Conservation (phyloP, 148 eudicot genomes). For the Amaranthus cruentus region DNA sequence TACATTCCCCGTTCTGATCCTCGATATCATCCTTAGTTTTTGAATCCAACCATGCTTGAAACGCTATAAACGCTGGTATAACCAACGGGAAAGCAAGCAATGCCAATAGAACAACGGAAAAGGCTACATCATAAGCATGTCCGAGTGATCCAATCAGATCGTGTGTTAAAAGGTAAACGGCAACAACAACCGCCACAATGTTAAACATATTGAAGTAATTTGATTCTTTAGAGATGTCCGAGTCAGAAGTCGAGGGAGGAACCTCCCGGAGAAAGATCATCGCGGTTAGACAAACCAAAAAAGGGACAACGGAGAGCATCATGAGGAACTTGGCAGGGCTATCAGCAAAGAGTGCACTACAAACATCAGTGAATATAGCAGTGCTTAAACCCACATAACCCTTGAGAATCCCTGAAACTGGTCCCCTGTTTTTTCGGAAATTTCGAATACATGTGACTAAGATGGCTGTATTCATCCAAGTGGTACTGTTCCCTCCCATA, state of each 20-base stretch:
- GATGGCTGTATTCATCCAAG: conserved; percentile 76
- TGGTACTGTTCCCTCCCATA: conserved; percentile 68
- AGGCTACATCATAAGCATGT: conserved; percentile 25
- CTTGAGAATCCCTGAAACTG: conserved; percentile 64
- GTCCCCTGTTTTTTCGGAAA: conserved; percentile 58
- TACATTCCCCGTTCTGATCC: conserved; percentile 3
- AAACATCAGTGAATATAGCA: conserved; percentile 65
- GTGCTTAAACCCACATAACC: conserved; percentile 73
- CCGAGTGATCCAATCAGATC: conserved; percentile 51
- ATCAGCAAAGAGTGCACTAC: conserved; percentile 50
- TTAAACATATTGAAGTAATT: conserved; percentile 51
- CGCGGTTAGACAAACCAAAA: conserved; percentile 52
- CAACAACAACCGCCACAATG: conserved; percentile 51
- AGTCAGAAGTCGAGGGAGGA: conserved; percentile 41
- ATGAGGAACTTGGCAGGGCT: conserved; percentile 54
- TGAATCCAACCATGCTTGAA: conserved; percentile 21
- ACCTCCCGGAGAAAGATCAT: conserved; percentile 60
- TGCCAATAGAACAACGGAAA: conserved; percentile 39
- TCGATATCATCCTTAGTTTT: conserved; percentile 35
- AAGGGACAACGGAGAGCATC: conserved; percentile 53
- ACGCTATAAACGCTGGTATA: conserved; percentile 44
- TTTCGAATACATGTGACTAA: conserved; percentile 64
- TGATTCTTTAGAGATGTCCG: conserved; percentile 40
- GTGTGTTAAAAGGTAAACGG: conserved; percentile 46
- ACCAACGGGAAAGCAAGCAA: conserved; percentile 52